Evolutionary conservation across 169 alveolate species (phyloP), one percentile per base, ranked within the genome.

Genomic region (Eimeria maxima): DNA sequence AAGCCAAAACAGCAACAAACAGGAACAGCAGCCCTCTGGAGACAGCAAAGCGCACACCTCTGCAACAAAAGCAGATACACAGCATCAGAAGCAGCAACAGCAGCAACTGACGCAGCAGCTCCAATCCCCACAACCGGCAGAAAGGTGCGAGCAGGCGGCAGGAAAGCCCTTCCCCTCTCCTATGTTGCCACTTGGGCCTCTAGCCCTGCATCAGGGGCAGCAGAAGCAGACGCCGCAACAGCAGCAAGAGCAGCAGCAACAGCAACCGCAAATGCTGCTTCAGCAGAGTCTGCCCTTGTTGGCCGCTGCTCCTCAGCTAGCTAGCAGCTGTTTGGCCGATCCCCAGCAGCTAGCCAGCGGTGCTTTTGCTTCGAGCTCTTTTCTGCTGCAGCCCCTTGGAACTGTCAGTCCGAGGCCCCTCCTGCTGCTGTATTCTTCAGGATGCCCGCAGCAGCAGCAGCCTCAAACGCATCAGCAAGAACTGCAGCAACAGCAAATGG

Each of bases 41-140:
- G 13, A 38, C 45, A 14, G 18, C 45, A 27, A 71, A 27, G 0
- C 81, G 0, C 81, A 71, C 14, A 67, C 13, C 78, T 16, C 45
- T 67, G 81, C 42, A 11, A 10, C 47, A 47, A 69, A 80, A 33
- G 50, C 45, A 80, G 69, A 45, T 18, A 33, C 10, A 45, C 71
- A 47, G 71, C 90, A 47, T 73, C 90, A 80, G 90, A 33, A 50
- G 71, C 65, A 80, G 90, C 90, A 50, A 44, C 90, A 44, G 69
- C 90, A 80, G 29, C 45, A 80, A 27, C 71, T 0, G 90, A 69
- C 8, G 69, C 90, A 80, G 29, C 45, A 80, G 29, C 71, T 3
- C 73, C 90, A n/a, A 8, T 80, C 69, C 6, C 73, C 44, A 14
- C 90, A 80, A 4, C 73, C 90, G 24, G 90, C 47, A 33, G 90